Conservation (phyloP, 805 yeast species). For the Candida sonorensis region DNA sequence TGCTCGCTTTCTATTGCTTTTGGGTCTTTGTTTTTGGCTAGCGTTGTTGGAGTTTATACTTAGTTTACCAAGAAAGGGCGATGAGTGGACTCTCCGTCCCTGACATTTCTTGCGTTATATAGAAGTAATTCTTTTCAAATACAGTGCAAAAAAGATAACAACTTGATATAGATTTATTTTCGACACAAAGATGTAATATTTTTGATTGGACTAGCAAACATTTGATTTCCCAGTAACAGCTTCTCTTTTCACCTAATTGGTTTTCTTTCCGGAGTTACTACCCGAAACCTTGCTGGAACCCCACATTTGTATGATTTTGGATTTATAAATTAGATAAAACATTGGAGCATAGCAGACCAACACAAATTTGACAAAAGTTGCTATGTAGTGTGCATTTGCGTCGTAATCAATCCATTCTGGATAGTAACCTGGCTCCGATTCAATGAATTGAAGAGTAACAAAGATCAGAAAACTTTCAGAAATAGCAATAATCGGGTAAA, state of each 20-base stretch:
- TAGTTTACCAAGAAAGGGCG: too few species aligned
- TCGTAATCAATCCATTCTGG: conserved; percentile 11
- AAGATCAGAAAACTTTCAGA: conserved; percentile 19
- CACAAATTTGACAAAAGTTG: conserved; percentile 6
- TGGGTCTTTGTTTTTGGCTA: conserved; percentile 24
- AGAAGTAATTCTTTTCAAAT: too few species aligned
- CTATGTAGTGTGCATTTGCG: conserved; percentile 5
- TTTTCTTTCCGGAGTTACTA: too few species aligned
- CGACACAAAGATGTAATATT: too few species aligned
- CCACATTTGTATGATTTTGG: conserved; percentile 12
- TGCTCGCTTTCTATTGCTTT: conserved; percentile 21
- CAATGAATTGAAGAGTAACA: conserved; percentile 14
- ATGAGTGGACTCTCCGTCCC: too few species aligned
- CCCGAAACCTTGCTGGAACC: too few species aligned
- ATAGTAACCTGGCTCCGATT: conserved; percentile 13
- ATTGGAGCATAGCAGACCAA: conserved; percentile 15
- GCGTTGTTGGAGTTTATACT: conserved; percentile 26
- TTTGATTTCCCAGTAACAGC: too few species aligned
- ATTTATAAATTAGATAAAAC: conserved; percentile 18
- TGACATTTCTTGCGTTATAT: too few species aligned
- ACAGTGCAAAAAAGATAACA: too few species aligned
- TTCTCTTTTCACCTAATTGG: too few species aligned
- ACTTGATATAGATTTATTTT: too few species aligned
- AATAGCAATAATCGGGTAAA: conserved; percentile 15
- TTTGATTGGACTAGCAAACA: too few species aligned